Base-by-base conservation (phyloP, 306 rosid species). In the Leucaena leucocephala region DNA sequence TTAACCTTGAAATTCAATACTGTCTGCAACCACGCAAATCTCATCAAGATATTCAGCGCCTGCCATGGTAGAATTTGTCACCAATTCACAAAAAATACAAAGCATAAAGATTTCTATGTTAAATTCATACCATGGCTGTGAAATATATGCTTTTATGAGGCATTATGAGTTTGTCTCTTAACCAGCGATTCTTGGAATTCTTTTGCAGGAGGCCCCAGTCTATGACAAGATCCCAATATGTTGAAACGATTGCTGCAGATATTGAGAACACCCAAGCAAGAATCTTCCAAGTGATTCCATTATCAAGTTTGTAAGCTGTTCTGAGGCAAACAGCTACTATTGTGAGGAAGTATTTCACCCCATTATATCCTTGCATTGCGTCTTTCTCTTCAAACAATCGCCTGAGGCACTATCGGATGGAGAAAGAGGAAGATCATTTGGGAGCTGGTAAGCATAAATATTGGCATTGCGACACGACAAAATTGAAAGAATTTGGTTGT, bases 131-230 rank as follows among this genome's bases (percentile, higher is more conserved):
- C 83, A 92, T 88, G 15, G 88, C 97, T 17, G 55, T 85, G 62
- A 82, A 90, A 49, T 92, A 89, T 11, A 90, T 91, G 63, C 86
- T 76, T 15, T 76, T 85, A 38, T 80, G 71, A 59, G 89, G 86
- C 76, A 88, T 11, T 17, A 88, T 40, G 75, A 92, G 94, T 78
- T 92, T 92, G 77, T 90, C 94, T 78, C 94, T 85, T 85, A 90
- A 84, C 92, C 89, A 87, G 42, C 87, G 88, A 77, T 92, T 92
- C 82, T 80, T 87, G 2, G 91, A 90, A 33, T 74, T 54, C 13
- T 85, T 84, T 50, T 90, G 90, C 27, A 90, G 82, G 44, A 92
- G 97, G 42, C 93, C 94, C 94, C 97, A 91, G 72, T 91, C 97
- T 3, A 85, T 71, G 50, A 85, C 84, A 64, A 92, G 80, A 83